These are phyloP conservation scores for Trichosporon inkin DNA, from an alignment of 1,284 basidiomycete species.

Conservation along the genomic window DNA sequence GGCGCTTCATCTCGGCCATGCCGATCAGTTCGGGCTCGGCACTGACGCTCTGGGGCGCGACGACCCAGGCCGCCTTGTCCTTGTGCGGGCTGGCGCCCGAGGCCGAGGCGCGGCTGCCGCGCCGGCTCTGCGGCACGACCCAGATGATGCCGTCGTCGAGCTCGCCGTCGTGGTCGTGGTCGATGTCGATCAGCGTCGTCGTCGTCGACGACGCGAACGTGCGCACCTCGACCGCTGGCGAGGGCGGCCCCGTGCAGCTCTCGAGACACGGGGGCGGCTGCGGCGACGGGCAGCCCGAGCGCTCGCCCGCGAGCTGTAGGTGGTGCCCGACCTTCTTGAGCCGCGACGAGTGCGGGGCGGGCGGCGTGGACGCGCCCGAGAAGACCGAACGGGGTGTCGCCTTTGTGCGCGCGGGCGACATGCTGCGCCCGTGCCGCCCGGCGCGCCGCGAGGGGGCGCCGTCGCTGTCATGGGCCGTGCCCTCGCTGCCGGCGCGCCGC, in stretches of 20 bases:
- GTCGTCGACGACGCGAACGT: background rate
- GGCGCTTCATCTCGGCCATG: conserved; percentile 1
- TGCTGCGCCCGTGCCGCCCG: too few species aligned
- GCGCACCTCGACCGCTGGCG: background rate
- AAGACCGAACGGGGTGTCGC: too few species aligned
- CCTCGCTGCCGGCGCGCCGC: too few species aligned
- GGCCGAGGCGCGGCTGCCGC: background rate
- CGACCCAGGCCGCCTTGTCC: background rate
- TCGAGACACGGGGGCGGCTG: background rate
- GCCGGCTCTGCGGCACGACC: background rate
- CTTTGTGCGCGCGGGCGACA: too few species aligned
- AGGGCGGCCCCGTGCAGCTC: background rate
- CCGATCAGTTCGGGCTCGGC: background rate
- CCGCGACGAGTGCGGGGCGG: background rate
- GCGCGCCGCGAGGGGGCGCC: too few species aligned
- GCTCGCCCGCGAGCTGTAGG: background rate
- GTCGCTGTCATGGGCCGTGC: too few species aligned
- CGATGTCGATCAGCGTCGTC: background rate
- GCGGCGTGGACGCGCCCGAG: too few species aligned
- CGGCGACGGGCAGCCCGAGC: background rate
- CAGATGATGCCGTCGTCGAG: conserved; percentile 6
- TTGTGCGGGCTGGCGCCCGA: background rate
- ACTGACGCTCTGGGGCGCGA: background rate
- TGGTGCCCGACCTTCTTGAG: background rate
- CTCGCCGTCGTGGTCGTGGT: background rate